Evolutionary conservation across 2,329 filamentous ascomycete genomes (phyloP), one percentile per base, ranked within the genome.

Genomic region (Fusarium lateritium): DNA sequence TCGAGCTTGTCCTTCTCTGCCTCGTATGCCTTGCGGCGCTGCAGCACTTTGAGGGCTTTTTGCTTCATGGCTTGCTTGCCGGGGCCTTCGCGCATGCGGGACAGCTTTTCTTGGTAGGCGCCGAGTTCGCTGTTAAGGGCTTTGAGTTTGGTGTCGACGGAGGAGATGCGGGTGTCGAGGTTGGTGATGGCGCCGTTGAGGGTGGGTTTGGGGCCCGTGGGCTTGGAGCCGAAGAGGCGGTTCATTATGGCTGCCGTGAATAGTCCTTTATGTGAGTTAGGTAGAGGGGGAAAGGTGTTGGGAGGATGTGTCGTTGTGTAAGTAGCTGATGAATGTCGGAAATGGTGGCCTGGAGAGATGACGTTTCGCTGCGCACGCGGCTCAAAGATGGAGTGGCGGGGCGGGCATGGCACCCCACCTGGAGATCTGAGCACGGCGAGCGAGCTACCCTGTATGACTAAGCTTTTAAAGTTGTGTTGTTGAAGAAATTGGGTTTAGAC

Each of bases 21-120:
- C 82, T 99, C 96, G 88, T 97, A 97, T 81, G 94, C 91, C 79
- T 97, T 97, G 73, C 95, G 92, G 62, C 94, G 92, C 82, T 97
- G 94, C 4, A 98, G 90, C 13, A 98, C 90, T 76, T 97, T 97
- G 75, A 97, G 91, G 3, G 95, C 95, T 77, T 98, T 98, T 76
- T 97, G 91, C 79, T 96, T 97, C 75, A 99, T 89, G 31, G 95
- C 94, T 15, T 89, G 91, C 81, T 98, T 98, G 72, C 94, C 96
- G 0, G 95, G 94, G 0, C 96, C 96, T 70, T 98, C 94, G 80
- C 94, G 94, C 94, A 98, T 97, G 78, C 94, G 95, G 74, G 89
- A 81, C 33, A 98, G 90, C 76, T 95, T 94, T 70, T 90, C 84
- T 81, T 98, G 94, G 85, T 98, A 97, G 66, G 91, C 91, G 17